These are phyloP conservation scores for Orbilia ellipsospora DNA, from an alignment of 2,329 filamentous ascomycete species.

Conservation along the genomic window DNA sequence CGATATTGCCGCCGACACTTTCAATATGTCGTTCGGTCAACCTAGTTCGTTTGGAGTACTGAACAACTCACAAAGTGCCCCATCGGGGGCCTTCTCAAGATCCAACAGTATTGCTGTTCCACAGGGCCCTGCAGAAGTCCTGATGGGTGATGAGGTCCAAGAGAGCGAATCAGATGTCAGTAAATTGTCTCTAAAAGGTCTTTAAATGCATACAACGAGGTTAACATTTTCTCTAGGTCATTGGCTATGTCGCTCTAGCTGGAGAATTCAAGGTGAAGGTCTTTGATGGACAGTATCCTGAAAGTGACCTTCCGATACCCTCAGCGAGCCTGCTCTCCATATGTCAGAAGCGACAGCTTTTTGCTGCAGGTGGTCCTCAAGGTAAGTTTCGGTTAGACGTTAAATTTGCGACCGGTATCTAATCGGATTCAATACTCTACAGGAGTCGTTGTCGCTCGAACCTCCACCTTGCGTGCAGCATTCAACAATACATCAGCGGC, in stretches of 20 bases:
- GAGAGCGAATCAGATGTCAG: slow-evolving; percentile 84
- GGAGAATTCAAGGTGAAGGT: slow-evolving; percentile 86
- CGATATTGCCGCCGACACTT: slow-evolving; percentile 24
- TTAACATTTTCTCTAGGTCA: slow-evolving; percentile 65
- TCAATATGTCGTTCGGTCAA: slow-evolving; percentile 57
- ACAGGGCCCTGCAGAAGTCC: slow-evolving; percentile 56
- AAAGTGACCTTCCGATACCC: slow-evolving; percentile 73
- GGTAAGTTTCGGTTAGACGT: slow-evolving; percentile 36
- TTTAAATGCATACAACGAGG: background rate
- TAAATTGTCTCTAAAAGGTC: slow-evolving; percentile 18
- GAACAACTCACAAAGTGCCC: slow-evolving; percentile 55
- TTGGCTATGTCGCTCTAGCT: slow-evolving; percentile 83
- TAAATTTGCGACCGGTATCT: background rate
- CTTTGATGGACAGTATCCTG: slow-evolving; percentile 78
- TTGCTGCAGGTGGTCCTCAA: slow-evolving; percentile 88
- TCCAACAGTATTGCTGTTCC: slow-evolving; percentile 42
- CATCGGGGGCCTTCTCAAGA: slow-evolving; percentile 39
- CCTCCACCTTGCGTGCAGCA: slow-evolving; percentile 79
- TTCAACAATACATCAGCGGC: slow-evolving; percentile 66
- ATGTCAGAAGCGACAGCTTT: slow-evolving; percentile 79
- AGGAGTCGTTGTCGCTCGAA: slow-evolving; percentile 78
- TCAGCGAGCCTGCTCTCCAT: slow-evolving; percentile 86
- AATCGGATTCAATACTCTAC: slow-evolving; percentile 4
- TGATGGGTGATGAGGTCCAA: slow-evolving; percentile 60
- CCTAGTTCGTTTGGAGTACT: slow-evolving; percentile 57